Evolutionary conservation across 148 eudicot species (phyloP).

Genomic region (Vaccinium vitisidaea): DNA sequence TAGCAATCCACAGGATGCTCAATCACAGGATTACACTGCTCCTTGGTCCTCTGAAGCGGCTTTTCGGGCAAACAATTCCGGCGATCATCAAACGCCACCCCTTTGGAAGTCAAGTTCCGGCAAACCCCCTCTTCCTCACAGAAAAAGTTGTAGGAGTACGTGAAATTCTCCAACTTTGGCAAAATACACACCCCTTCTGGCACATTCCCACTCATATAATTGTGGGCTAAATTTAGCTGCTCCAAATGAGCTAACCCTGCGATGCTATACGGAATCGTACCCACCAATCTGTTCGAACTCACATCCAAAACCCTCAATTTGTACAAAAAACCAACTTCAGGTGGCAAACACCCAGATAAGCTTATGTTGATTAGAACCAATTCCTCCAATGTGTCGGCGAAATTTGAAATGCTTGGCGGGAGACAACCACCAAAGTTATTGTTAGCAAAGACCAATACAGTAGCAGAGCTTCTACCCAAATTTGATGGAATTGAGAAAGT

Average conservation of each 20-base stretch:
- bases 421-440: constrained; percentile 57
- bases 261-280: constrained; percentile 57
- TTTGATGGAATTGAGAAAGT: constrained; percentile 46
- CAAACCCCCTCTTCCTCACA: constrained; percentile 63
- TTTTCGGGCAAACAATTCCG: constrained; percentile 62
- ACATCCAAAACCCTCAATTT: constrained; percentile 59
- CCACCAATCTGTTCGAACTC: constrained; percentile 50
- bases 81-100: constrained; percentile 48
- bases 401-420: constrained; percentile 58
- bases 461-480: constrained; percentile 41
- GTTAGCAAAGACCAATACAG: constrained; percentile 64
- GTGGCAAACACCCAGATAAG: constrained; percentile 58
- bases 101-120: constrained; percentile 43
- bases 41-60: constrained; percentile 64
- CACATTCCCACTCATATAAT: constrained; percentile 58
- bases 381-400: constrained; percentile 58
- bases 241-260: constrained; percentile 59
- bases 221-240: constrained; percentile 57
- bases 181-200: constrained; percentile 51
- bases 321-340: constrained; percentile 55
- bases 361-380: constrained; percentile 53
- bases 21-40: constrained; percentile 48
- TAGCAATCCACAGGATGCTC: constrained; percentile 63
- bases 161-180: constrained; percentile 55
- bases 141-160: constrained; percentile 62